Base-by-base conservation (phyloP, 768 basidiomycete species). In the Kwoniella sp. region DNA sequence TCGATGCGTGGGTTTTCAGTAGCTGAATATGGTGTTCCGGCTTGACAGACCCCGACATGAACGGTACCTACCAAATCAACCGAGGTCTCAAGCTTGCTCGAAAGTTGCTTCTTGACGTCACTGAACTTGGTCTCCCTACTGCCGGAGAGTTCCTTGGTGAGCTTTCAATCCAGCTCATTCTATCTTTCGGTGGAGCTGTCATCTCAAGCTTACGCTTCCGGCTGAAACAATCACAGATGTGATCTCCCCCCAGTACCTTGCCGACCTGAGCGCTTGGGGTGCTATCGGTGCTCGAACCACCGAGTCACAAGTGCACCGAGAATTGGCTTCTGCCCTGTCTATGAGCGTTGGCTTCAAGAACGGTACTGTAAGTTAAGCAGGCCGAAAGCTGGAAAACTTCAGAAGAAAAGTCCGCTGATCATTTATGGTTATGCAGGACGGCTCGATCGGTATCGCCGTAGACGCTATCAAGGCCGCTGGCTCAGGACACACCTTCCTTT, bases 261-360 rank as follows among this genome's bases (percentile, higher is more conserved):
- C 80, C 52, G 81, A 82, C 65, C 69, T 79, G 28, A 78, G 71
- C 55, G 79, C 80, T 4, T 82, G 81, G 79, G 79, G 79, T n/a
- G 79, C 95, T 1, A 98, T 99, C 70, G 96, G 83, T 11, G 83
- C 83, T 0, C 68, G 83, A 56, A 84, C 81, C 51, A 82, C 81
- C 55, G 76, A 81, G 67, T 79, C 75, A 34, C 76, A 77, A 57
- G 75, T 82, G 0, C 81, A 82, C 65, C 65, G 81, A 67, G 81
- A 82, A 67, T 73, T 82, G 8, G 81, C 81, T 1, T 71, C 68
- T 57, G 81, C 88, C 1, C 84, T 95, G n/a, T 92, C 90, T 17
- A 93, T 95, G 90, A 90, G 91, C 2, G 92, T 93, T 4, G 96
- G 96, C 8, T 98, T 99, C 87, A 99, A 99, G 83, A 99, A 99